phyloP scores from a whole-genome alignment of 768 basidiomycete genomes.

The Phanerochaete sordida region DNA sequence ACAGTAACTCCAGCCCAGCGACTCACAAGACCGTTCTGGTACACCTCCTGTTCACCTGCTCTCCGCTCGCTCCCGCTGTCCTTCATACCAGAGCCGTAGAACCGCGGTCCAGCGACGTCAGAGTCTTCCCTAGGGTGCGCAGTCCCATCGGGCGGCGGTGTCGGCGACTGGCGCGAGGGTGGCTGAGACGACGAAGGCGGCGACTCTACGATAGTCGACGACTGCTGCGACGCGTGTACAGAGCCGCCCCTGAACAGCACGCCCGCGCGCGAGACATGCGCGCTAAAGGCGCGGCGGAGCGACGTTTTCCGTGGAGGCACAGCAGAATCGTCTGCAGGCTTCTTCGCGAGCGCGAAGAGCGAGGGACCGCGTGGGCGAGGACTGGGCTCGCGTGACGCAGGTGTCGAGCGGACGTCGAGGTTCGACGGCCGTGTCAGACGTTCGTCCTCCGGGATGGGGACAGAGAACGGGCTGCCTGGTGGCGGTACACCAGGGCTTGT shows the following conservation, averaged over 20 bases:
- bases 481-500: background rate
- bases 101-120: conserved; percentile 20
- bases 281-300: conserved; percentile 2
- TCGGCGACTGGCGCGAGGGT: background rate
- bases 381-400: background rate
- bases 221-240: background rate
- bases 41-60: conserved; percentile 65
- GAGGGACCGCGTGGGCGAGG: background rate
- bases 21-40: conserved; percentile 47
- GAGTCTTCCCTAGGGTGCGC: conserved; percentile 8
- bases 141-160: background rate
- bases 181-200: background rate
- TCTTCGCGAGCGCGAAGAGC: background rate
- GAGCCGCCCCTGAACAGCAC: background rate
- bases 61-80: conserved; percentile 17
- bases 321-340: background rate
- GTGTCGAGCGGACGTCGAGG: background rate
- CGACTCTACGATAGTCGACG: background rate
- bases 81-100: conserved; percentile 14
- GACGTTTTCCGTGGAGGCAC: background rate
- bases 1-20: background rate
- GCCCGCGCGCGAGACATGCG: background rate
- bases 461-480: too few species aligned
- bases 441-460: too few species aligned
- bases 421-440: background rate